phyloP scores from a whole-genome alignment of 2,329 filamentous ascomycete species.

The Pseudodiploospora longispora region DNA sequence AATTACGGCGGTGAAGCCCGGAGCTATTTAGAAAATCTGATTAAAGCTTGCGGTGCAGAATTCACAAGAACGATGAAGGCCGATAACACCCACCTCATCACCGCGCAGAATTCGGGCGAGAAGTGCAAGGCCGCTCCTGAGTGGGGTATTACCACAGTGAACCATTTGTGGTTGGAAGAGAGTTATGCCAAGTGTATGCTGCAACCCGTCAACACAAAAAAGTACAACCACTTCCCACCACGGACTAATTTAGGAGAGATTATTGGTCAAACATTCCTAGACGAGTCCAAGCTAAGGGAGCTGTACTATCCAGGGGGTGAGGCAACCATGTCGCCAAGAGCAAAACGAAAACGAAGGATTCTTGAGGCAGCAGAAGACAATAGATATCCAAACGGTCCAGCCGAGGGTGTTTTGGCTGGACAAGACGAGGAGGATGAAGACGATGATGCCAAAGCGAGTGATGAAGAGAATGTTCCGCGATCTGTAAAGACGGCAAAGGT shows the following conservation, averaged over 20 bases:
- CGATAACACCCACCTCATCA: slow-evolving; percentile 93
- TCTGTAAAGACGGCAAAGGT: slow-evolving; percentile 2
- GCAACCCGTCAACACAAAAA: slow-evolving; percentile 61
- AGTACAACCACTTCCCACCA: slow-evolving; percentile 79
- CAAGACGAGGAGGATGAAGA: slow-evolving; percentile 30
- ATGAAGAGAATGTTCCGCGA: slow-evolving; percentile 5
- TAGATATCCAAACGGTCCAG: slow-evolving; percentile 36
- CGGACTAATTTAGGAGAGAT: slow-evolving; percentile 90
- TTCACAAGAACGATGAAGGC: slow-evolving; percentile 94
- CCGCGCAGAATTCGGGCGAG: slow-evolving; percentile 80
- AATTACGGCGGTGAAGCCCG: slow-evolving; percentile 95
- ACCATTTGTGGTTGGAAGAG: slow-evolving; percentile 96
- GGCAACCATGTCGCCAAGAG: slow-evolving; percentile 31
- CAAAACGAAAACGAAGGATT: slow-evolving; percentile 42
- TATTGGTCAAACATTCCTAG: slow-evolving; percentile 79
- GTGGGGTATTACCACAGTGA: slow-evolving; percentile 85
- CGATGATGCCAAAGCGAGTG: slow-evolving; percentile 27
- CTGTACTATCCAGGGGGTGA: slow-evolving; percentile 61
- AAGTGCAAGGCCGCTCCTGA: slow-evolving; percentile 89
- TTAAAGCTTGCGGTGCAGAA: slow-evolving; percentile 72
- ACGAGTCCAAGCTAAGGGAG: slow-evolving; percentile 51
- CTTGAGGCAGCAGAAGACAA: slow-evolving; percentile 44
- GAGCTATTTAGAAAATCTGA: slow-evolving; percentile 86
- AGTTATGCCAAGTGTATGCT: slow-evolving; percentile 85
- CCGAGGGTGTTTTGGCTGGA: slow-evolving; percentile 38